A percentile compares a stretch with the other conserved stretches of the same genome.
Conservation (phyloP, 2,329 filamentous ascomycete species). For the Fusarium circinatum region DNA sequence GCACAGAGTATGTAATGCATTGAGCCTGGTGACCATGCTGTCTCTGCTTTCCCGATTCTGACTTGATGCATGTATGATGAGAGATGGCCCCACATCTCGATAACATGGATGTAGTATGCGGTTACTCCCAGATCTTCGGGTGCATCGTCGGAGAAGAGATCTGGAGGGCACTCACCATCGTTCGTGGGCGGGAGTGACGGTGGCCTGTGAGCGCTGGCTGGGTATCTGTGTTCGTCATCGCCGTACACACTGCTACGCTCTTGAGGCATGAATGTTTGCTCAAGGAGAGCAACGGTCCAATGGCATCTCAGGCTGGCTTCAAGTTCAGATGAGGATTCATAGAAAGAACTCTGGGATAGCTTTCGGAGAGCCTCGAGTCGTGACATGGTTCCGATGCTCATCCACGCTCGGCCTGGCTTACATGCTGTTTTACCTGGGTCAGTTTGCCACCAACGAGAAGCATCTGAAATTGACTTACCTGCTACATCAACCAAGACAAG, state of each 20-base stretch:
- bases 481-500: neutral
- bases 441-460: accelerated
- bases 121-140: constrained; percentile 4
- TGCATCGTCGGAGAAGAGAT: constrained; percentile 10
- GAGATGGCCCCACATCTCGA: constrained; percentile 5
- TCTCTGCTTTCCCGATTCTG: neutral
- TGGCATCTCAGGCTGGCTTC: neutral
- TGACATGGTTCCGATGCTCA: constrained; percentile 15
- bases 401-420: constrained; percentile 9
- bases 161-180: neutral
- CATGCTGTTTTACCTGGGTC: neutral
- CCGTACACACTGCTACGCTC: neutral
- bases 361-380: neutral
- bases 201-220: neutral
- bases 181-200: neutral
- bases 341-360: neutral
- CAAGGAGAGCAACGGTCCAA: constrained; percentile 6
- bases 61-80: constrained; percentile 12
- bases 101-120: neutral
- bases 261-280: constrained; percentile 15
- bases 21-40: constrained; percentile 1
- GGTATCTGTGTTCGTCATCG: neutral
- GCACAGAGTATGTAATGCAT: constrained; percentile 4
- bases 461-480: neutral
- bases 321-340: neutral